These are phyloP conservation scores for Cyathus striatus DNA, from an alignment of 768 basidiomycete genomes.

Conservation along the genomic window DNA sequence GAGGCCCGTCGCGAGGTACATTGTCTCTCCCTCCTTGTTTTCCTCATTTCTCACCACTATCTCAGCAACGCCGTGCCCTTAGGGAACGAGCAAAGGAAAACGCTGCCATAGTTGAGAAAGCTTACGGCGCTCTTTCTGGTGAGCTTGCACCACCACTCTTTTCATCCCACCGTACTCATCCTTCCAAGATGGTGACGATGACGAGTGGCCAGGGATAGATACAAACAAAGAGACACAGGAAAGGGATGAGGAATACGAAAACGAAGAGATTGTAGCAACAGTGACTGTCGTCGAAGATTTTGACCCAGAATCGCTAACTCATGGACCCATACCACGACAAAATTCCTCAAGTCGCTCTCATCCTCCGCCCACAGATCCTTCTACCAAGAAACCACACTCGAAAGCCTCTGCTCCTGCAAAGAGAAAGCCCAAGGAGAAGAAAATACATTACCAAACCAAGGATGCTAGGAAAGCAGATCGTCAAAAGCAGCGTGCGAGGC, in stretches of 20 bases:
- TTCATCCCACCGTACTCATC: slow-evolving; percentile 8
- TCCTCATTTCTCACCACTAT: no score
- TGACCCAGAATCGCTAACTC: slow-evolving; percentile 61
- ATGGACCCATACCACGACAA: slow-evolving; percentile 26
- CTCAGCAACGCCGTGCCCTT: slow-evolving; percentile 74
- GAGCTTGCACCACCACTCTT: slow-evolving; percentile 7
- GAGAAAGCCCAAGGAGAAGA: slow-evolving; percentile 28
- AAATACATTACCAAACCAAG: slow-evolving; percentile 68
- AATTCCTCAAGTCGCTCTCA: slow-evolving; percentile 1
- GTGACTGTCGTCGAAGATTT: slow-evolving; percentile 93
- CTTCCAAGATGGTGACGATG: slow-evolving; percentile 33
- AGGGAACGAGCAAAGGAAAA: slow-evolving; percentile 77
- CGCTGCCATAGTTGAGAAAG: slow-evolving; percentile 70
- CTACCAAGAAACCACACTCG: slow-evolving; percentile 10
- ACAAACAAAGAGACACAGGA: slow-evolving; percentile 25
- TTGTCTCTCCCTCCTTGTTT: slow-evolving; percentile 10
- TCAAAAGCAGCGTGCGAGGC: slow-evolving; percentile 57
- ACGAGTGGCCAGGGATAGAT: slow-evolving; percentile 44
- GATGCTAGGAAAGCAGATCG: slow-evolving; percentile 57
- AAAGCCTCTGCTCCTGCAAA: slow-evolving; percentile 9
- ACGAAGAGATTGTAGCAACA: slow-evolving; percentile 80
- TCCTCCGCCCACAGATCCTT: slow-evolving; percentile 1
- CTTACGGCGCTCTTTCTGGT: slow-evolving; percentile 55
- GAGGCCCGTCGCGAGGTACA: slow-evolving; percentile 77
- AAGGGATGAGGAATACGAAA: slow-evolving; percentile 70